Base-by-base conservation (phyloP, 371 early-diverging fungal genomes). In the Cokeromyces recurvatus region DNA sequence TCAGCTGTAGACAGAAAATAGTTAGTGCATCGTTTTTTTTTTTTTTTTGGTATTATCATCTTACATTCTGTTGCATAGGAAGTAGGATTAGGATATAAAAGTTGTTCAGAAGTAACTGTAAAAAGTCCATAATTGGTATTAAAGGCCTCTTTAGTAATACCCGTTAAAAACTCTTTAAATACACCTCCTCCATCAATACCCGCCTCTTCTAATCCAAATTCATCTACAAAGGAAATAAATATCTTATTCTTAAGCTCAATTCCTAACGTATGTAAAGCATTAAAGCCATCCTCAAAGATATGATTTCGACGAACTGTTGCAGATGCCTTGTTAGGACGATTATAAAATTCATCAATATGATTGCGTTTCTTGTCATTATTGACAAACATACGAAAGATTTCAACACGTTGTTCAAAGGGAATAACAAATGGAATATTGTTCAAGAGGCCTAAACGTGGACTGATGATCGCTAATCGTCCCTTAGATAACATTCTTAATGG, bases 141-240 rank as follows among this genome's bases (percentile, higher is more conserved):
- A 62, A 97, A 95, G 1, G 95, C 94, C 52, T 92, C 85, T 16
- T 71, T 69, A n/a, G 79, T 73, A 6, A 91, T 60, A 25, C 82
- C 81, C 4, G 89, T 90, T 46, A 94, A 61, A 55, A 94, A 94
- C 50, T 86, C 86, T 38, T 86, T 86, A 49, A 86, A 86, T 0
- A 86, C 81, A 16, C 84, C 93, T 15, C 95, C 95, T 43, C 95
- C 95, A 63, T 95, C 98, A 49, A 95, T 88, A 2, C 98, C 98
- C 11, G 91, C 91, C 64, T 97, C 98, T 15, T 65, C 69, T 31
- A 92, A 61, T 0, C 94, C 95, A 53, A 87, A 86, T 45, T 85
- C 80, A 58, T 86, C 88, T 21, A 93, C 78, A 74, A 97, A 94
- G 3, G 81, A 71, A 43, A 97, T 94, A 8, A 84, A 74, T 38